phyloP scores from a whole-genome alignment of 176 grass and related monocot species.

The Rhipidocladum racemiflorum region DNA sequence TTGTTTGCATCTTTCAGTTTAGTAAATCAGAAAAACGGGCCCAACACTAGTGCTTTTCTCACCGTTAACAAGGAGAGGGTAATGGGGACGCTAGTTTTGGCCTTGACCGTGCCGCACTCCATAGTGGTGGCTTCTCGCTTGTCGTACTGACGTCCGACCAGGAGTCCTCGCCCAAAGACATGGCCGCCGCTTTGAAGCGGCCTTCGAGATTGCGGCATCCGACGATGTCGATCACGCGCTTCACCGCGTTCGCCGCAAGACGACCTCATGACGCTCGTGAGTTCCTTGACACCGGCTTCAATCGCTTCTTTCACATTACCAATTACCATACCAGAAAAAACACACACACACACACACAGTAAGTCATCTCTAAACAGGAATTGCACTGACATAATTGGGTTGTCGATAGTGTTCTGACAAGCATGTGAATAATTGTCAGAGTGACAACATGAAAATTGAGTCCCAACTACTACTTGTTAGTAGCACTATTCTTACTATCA shows the following conservation, averaged over 20 bases:
- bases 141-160: slow-evolving; percentile 38
- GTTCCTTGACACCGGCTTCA: slow-evolving; percentile 22
- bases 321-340: neutral
- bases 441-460: no score
- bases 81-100: slow-evolving; percentile 21
- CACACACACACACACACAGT: no score
- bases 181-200: neutral
- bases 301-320: slow-evolving; percentile 27
- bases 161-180: slow-evolving; percentile 23
- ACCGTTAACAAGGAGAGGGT: slow-evolving; percentile 35
- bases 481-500: no score
- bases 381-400: no score
- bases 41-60: neutral
- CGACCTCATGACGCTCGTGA: slow-evolving; percentile 24
- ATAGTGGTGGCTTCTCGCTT: slow-evolving; percentile 14
- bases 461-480: no score
- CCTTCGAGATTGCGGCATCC: neutral
- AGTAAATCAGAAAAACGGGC: no score
- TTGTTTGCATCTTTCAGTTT: no score
- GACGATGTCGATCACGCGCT: slow-evolving; percentile 36
- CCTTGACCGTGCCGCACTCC: no score
- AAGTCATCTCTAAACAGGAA: no score
- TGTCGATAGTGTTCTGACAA: no score
- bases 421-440: no score
- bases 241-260: slow-evolving; percentile 35